Percentiles rank a stretch among this genome's conserved stretches.
phyloP scores from a whole-genome alignment of 768 basidiomycete species.

The Agaricus sinodeliciosus region DNA sequence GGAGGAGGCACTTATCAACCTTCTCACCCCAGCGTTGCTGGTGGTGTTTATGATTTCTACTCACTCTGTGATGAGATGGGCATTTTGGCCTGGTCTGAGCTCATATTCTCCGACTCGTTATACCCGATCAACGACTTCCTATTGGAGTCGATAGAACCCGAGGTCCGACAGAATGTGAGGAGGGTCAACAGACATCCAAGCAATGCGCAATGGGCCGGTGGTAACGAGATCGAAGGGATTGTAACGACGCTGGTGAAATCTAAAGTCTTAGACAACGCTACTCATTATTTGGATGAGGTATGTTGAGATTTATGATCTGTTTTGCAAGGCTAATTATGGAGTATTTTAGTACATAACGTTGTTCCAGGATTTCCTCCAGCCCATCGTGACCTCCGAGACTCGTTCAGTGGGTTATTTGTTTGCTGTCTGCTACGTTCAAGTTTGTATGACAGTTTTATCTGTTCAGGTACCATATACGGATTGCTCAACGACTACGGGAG shows the following conservation, averaged over 20 bases:
- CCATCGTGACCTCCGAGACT: slow-evolving; percentile 41
- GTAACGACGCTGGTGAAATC: slow-evolving; percentile 28
- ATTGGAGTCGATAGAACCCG: slow-evolving; percentile 43
- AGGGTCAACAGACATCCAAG: slow-evolving; percentile 51
- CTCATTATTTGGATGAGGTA: slow-evolving; percentile 44
- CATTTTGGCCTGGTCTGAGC: slow-evolving; percentile 55
- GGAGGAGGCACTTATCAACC: slow-evolving; percentile 52
- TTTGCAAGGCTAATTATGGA: neutral
- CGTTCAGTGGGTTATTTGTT: slow-evolving; percentile 28
- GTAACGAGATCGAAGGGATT: slow-evolving; percentile 56
- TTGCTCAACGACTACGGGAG: slow-evolving; percentile 52
- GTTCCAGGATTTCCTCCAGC: slow-evolving; percentile 47
- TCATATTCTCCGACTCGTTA: slow-evolving; percentile 51
- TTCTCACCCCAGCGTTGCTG: slow-evolving; percentile 28
- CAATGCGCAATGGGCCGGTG: slow-evolving; percentile 53
- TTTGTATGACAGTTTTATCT: neutral
- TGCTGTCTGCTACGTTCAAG: neutral
- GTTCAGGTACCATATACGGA: slow-evolving; percentile 49
- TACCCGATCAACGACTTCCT: slow-evolving; percentile 52
- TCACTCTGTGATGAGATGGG: slow-evolving; percentile 53
- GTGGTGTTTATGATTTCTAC: slow-evolving; percentile 51
- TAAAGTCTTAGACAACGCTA: slow-evolving; percentile 30
- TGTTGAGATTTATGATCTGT: neutral
- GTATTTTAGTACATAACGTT: slow-evolving; percentile 36
- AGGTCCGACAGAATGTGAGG: slow-evolving; percentile 51